Evolutionary conservation across 345 rosid genomes (phyloP).

Genomic region (Euphorbia lathyris): DNA sequence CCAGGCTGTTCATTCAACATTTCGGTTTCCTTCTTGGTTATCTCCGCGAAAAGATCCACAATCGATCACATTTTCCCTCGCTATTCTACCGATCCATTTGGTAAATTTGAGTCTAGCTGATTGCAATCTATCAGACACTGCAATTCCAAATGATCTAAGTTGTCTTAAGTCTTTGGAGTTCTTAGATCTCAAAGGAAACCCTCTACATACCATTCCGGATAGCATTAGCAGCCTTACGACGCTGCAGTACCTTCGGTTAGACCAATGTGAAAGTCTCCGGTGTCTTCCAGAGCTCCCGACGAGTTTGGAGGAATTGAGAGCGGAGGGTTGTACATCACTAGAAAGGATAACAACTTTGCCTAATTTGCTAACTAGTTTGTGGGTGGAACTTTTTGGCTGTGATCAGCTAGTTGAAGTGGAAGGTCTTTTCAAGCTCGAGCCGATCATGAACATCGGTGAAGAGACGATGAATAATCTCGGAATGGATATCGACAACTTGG

Average conservation of each 20-base stretch:
- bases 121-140: slow-evolving; percentile 16
- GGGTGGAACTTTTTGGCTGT: slow-evolving; percentile 8
- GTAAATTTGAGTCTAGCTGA: slow-evolving; percentile 13
- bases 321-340: neutral
- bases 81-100: slow-evolving; percentile 12
- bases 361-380: slow-evolving; percentile 7
- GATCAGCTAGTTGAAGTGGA: slow-evolving; percentile 10
- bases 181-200: slow-evolving; percentile 23
- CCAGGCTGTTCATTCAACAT: slow-evolving; percentile 4
- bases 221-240: slow-evolving; percentile 7
- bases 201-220: slow-evolving; percentile 13
- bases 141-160: slow-evolving; percentile 12
- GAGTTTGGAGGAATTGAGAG: slow-evolving; percentile 10
- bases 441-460: neutral
- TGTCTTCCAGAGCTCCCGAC: slow-evolving; percentile 22
- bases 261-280: slow-evolving; percentile 10
- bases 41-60: slow-evolving; percentile 7
- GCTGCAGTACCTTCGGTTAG: slow-evolving; percentile 15
- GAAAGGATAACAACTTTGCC: slow-evolving; percentile 9
- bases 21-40: slow-evolving; percentile 17
- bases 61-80: slow-evolving; percentile 9
- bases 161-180: slow-evolving; percentile 11
- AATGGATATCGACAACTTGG: neutral
- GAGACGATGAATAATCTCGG: slow-evolving; percentile 1
- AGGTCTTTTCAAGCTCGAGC: slow-evolving; percentile 14